These are phyloP conservation scores for Colletotrichum tropicale DNA, from an alignment of 2,329 filamentous ascomycete genomes.

Conservation along the genomic window DNA sequence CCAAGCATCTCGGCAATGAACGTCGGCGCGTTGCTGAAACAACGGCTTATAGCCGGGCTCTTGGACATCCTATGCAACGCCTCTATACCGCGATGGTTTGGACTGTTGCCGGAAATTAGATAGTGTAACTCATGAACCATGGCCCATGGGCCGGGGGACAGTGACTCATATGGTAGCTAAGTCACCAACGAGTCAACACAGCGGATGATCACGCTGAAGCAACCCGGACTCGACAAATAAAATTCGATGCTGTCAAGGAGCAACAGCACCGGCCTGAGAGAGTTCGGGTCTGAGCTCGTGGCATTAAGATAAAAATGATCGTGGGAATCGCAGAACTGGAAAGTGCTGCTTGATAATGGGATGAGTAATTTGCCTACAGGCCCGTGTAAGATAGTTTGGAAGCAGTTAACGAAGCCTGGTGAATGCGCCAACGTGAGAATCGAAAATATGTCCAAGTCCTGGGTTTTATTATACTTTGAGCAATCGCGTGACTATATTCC, in stretches of 20 bases:
- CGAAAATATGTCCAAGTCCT: background rate
- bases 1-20: background rate
- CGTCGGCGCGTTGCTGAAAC: background rate
- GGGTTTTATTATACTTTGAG: background rate
- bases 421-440: background rate
- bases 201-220: background rate
- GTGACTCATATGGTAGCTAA: rapidly evolving
- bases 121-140: background rate
- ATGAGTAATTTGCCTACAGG: background rate
- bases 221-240: rapidly evolving
- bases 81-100: background rate
- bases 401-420: background rate
- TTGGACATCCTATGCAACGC: background rate
- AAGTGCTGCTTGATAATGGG: background rate
- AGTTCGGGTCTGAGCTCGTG: background rate
- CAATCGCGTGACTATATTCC: background rate
- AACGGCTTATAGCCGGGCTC: background rate
- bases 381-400: background rate
- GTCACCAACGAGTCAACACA: background rate
- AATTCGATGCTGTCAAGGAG: background rate
- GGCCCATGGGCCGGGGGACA: rapidly evolving
- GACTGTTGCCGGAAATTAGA: background rate
- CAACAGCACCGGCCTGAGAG: background rate
- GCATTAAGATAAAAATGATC: background rate
- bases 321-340: background rate